A percentile compares a stretch with the other conserved stretches of the same genome.
phyloP scores from a whole-genome alignment of 306 rosid genomes.

The Canavalia ensiformis region DNA sequence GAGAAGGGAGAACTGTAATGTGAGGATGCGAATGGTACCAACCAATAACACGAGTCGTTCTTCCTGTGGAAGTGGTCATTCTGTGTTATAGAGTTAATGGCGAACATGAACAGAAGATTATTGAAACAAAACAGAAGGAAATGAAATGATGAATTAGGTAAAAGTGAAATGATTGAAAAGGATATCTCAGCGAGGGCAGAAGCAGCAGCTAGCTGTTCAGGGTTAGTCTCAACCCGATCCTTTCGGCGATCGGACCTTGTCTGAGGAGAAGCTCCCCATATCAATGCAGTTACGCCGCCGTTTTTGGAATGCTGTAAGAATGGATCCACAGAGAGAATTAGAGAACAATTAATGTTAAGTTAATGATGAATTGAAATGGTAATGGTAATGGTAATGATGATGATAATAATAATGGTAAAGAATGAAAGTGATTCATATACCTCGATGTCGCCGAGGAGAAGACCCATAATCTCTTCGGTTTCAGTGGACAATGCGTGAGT shows the following conservation, averaged over 20 bases:
- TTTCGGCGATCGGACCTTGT: slow-evolving; percentile 92
- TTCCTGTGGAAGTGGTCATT: slow-evolving; percentile 76
- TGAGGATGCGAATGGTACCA: slow-evolving; percentile 99
- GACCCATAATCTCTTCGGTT: slow-evolving; percentile 99
- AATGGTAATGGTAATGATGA: too few species aligned
- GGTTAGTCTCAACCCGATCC: slow-evolving; percentile 97
- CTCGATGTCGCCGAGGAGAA: slow-evolving; percentile 95
- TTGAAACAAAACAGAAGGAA: too few species aligned
- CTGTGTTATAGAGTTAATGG: slow-evolving; percentile 30
- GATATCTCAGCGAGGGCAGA: slow-evolving; percentile 80
- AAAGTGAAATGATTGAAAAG: too few species aligned
- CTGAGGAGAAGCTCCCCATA: slow-evolving; percentile 99
- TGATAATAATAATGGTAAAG: too few species aligned
- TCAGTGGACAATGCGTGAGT: slow-evolving; percentile 98
- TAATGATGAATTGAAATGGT: too few species aligned
- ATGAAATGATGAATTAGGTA: too few species aligned
- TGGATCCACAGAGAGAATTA: slow-evolving; percentile 34
- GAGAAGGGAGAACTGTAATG: slow-evolving; percentile 98
- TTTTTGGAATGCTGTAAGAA: slow-evolving; percentile 63
- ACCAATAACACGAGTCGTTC: slow-evolving; percentile 94
- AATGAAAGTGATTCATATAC: slow-evolving; percentile 23
- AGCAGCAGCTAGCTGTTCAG: slow-evolving; percentile 98
- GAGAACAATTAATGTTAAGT: too few species aligned
- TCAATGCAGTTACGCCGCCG: slow-evolving; percentile 84
- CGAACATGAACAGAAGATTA: too few species aligned